Conservation (phyloP, 352 stramenopile genomes). For the Phytopythium kandeliae region DNA sequence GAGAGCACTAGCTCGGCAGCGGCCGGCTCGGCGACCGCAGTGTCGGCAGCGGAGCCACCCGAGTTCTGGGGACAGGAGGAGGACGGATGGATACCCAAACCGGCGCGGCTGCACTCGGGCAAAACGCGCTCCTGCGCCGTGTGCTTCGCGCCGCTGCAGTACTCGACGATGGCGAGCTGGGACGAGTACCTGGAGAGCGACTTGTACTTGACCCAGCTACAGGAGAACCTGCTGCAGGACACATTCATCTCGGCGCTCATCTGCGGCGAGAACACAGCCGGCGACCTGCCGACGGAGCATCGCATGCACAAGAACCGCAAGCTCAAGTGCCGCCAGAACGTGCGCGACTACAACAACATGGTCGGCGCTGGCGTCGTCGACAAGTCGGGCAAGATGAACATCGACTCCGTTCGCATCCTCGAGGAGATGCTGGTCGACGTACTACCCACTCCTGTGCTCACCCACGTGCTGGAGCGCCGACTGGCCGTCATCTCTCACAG, state of each 20-base stretch:
- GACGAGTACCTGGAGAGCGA: constrained; percentile 83
- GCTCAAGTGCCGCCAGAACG: constrained; percentile 74
- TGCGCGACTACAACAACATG: constrained; percentile 78
- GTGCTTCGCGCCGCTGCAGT: constrained; percentile 77
- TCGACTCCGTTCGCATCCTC: constrained; percentile 54
- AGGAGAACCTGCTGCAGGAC: constrained; percentile 71
- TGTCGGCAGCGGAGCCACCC: constrained; percentile 1
- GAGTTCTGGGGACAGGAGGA: constrained; percentile 25
- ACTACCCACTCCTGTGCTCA: constrained; percentile 73
- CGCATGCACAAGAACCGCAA: constrained; percentile 85
- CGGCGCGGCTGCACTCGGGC: constrained; percentile 69
- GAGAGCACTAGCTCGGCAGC: constrained; percentile 2
- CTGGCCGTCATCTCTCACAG: constrained; percentile 82
- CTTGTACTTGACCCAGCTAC: constrained; percentile 63
- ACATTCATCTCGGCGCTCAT: constrained; percentile 75
- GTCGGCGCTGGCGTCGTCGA: constrained; percentile 76
- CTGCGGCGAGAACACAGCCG: constrained; percentile 60
- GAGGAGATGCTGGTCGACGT: constrained; percentile 80
- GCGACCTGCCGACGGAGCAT: constrained; percentile 78
- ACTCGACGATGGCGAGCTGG: constrained; percentile 60
- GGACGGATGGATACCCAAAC: constrained; percentile 84
- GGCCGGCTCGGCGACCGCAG: constrained; percentile 1
- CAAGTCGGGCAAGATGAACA: constrained; percentile 61
- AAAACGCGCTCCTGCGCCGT: constrained; percentile 69
- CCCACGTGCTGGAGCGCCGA: constrained; percentile 66